Base-by-base conservation (phyloP, 2,329 filamentous ascomycete genomes). In the Aspergillus hiratsukae region DNA sequence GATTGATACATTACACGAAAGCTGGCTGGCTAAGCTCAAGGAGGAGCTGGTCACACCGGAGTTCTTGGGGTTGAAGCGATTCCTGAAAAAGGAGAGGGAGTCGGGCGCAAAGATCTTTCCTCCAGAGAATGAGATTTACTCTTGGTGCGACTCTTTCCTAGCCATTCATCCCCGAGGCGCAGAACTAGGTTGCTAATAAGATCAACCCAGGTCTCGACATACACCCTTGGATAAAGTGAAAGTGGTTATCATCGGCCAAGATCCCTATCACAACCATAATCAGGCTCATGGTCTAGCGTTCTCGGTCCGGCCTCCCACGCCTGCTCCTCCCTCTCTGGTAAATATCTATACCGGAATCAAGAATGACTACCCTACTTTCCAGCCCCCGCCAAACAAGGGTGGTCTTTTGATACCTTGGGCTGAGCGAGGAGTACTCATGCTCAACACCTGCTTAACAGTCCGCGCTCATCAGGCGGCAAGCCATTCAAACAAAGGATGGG, bases 211-310 rank as follows among this genome's bases (percentile, higher is more conserved):
- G 93, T 97, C 93, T 58, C 89, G 91, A 27, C 89, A 96, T 73
- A 97, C 93, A 0, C 92, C 94, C 7, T 87, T 99, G 65, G 79
- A 87, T 77, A 87, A 82, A 14, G 92, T 97, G 72, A 96, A 96
- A 74, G 89, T 89, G 56, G 92, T 99, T 58, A 91, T 99, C 69
- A 76, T 97, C 54, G 94, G 94, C 62, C 94, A 99, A 78, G 94
- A 99, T 72, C 94, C 94, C 2, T 99, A 99, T 75, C 94, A 99
- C 79, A 96, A 96, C 72, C 74, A 85, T 72, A 95, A 95, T 74
- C 94, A 99, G 80, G 94, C 94, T 51, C 94, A 97, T 74, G 94
- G 94, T 46, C 86, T 99, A 57, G 93, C 90, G 71, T 99, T 99
- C 81, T 96, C 91, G 49, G 92, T 97, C 54, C 89, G 90, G 9